Conservation (phyloP, 306 rosid species). For the Pterocarpus macrocarpus region DNA sequence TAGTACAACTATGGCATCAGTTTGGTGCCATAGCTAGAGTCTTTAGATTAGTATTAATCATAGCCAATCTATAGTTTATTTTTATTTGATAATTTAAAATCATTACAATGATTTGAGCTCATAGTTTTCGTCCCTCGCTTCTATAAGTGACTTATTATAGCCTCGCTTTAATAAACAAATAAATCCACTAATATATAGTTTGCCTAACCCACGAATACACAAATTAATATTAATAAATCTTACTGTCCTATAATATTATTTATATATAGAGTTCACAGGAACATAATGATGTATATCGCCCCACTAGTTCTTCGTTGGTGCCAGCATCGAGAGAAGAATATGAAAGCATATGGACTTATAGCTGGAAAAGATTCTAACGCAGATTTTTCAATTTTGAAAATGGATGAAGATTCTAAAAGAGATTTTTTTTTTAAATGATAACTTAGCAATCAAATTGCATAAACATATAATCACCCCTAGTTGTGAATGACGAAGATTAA, state of each 20-base stretch:
- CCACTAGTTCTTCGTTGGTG: slow-evolving; percentile 40
- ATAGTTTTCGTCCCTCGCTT: background rate
- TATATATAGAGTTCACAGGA: slow-evolving; percentile 13
- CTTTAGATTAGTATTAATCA: too few species aligned
- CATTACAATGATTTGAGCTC: too few species aligned
- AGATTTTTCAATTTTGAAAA: slow-evolving; percentile 20
- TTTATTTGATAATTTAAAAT: too few species aligned
- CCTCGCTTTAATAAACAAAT: background rate
- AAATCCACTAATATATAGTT: slow-evolving; percentile 27
- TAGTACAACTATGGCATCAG: too few species aligned
- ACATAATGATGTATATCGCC: slow-evolving; percentile 22
- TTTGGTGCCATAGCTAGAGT: too few species aligned
- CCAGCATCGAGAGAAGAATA: background rate
- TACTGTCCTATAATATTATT: background rate
- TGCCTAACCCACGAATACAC: slow-evolving; percentile 45
- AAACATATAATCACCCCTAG: background rate
- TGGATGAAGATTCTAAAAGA: slow-evolving; percentile 19
- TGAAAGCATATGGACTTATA: background rate
- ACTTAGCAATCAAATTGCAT: background rate
- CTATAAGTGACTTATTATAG: background rate
- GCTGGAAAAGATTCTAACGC: background rate
- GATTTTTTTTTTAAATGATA: slow-evolving; percentile 10
- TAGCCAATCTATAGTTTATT: too few species aligned
- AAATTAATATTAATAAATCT: slow-evolving; percentile 16
- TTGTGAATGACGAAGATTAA: slow-evolving; percentile 15